Conservation (phyloP, 169 alveolate genomes). For the Theileria parva region DNA sequence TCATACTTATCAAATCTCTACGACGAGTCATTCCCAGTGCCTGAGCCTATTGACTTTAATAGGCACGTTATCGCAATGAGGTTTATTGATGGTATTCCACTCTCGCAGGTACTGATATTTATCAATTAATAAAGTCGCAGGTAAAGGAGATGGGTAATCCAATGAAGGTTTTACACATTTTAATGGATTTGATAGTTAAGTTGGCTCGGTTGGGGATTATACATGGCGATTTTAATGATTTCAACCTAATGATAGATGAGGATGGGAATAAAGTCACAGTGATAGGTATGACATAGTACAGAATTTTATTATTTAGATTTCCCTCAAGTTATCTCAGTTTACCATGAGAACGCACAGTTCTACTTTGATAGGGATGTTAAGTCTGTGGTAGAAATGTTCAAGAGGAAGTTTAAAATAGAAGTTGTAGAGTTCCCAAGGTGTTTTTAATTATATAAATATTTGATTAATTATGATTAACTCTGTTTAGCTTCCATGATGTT, state of each 20-base stretch:
- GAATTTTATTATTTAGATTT: conserved; percentile 82
- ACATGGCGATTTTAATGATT: conserved; percentile 98
- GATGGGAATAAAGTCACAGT: conserved; percentile 83
- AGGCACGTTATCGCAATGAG: conserved; percentile 98
- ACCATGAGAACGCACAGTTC: conserved; percentile 92
- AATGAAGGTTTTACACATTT: conserved; percentile 52
- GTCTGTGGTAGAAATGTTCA: conserved; percentile 89
- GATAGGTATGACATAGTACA: conserved; percentile 73
- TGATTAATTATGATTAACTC: neutral
- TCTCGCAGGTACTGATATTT: conserved; percentile 81
- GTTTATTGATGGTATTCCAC: conserved; percentile 91
- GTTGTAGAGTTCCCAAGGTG: conserved; percentile 88
- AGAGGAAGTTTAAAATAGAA: conserved; percentile 86
- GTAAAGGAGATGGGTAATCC: conserved; percentile 60
- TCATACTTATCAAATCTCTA: conserved; percentile 94
- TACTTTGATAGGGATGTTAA: conserved; percentile 93
- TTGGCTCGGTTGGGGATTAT: conserved; percentile 94
- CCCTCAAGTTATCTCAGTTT: conserved; percentile 96
- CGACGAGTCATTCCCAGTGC: conserved; percentile 94
- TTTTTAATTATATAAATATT: neutral
- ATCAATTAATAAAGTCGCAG: conserved; percentile 19
- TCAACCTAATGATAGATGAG: conserved; percentile 90
- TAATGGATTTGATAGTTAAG: conserved; percentile 82
- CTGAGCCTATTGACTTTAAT: conserved; percentile 95
- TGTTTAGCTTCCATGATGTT: conserved; percentile 53